Base-by-base conservation (phyloP, 768 basidiomycete species). In the Lentinula detonsa region DNA sequence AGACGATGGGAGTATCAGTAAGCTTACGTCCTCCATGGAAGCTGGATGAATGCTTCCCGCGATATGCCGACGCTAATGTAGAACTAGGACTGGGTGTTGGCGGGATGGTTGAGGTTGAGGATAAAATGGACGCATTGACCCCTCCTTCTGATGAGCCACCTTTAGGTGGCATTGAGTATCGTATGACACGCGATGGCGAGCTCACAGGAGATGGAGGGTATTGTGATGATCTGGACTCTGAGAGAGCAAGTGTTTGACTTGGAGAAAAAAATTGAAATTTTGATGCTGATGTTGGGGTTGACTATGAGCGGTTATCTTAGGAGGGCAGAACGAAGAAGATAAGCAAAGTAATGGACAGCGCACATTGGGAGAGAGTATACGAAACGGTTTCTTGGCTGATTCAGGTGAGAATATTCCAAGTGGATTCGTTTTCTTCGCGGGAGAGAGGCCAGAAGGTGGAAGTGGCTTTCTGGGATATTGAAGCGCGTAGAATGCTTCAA, bases 401-500 rank as follows among this genome's bases (percentile, higher is more conserved):
- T 18, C 31, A 4, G 57, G 57, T 10, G 57, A 59, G 9, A 59
- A 18, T 34, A 48, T 6, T 15, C 43, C 45, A 7, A 42, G 5
- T 0, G 55, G 55, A 18, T 28, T 39, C 34, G 43, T 33, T 28
- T 59, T 59, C 46, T 59, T 59, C n/a, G 46, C 45, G 7, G 56
- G 56, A 11, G 54, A 56, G 39, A 28, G 35, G 5, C 11, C 34
- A 15, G 56, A 33, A 57, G 56, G 42, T 11, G 43, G 34, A 35
- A 57, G 16, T 4, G 57, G 42, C 49, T 46, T 48, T 35, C 45
- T 18, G 5, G 57, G 57, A 31, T 59, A 59, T 39, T 49, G 28
- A n/a, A 59, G 34, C 57, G 57, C 57, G 48, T 59, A 59, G 16
- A 49, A 18, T 13, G 57, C 57, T 48, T 48, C 45, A n/a, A 59